phyloP scores from a whole-genome alignment of 1,284 basidiomycete species.

The Sporisorium exsertum region DNA sequence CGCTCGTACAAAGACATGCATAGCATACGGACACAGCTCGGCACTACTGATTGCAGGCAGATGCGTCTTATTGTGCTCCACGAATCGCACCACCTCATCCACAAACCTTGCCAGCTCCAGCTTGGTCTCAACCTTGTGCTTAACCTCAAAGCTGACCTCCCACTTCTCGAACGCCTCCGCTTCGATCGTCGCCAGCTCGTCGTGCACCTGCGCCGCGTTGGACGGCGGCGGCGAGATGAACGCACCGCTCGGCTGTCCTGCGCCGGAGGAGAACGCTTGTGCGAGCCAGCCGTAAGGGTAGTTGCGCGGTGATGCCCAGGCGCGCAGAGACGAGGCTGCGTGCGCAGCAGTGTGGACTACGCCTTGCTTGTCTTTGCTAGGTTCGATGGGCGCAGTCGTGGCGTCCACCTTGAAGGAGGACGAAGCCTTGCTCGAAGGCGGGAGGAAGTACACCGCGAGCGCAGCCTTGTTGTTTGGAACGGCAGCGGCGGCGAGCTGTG shows the following conservation, averaged over 20 bases:
- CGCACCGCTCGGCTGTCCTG: conserved; percentile 18
- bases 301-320: conserved; percentile 30
- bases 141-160: conserved; percentile 13
- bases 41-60: conserved; percentile 23
- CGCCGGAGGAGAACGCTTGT: conserved; percentile 38
- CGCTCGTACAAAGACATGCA: conserved; percentile 6
- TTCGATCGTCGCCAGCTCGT: background rate
- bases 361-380: background rate
- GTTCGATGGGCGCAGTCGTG: background rate
- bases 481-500: background rate
- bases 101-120: conserved; percentile 7
- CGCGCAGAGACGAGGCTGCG: conserved; percentile 20
- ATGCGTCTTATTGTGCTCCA: conserved; percentile 32
- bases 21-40: conserved; percentile 22
- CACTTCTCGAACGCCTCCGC: conserved; percentile 25
- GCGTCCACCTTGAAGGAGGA: too few species aligned
- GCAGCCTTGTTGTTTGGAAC: background rate
- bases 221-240: background rate
- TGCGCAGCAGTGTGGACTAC: background rate
- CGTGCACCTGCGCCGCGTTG: background rate
- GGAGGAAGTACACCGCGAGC: conserved; percentile 11
- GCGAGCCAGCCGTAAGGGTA: conserved; percentile 45
- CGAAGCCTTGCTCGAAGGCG: background rate
- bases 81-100: conserved; percentile 10
- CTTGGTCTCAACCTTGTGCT: background rate